Percentiles rank a stretch among this genome's conserved stretches.
These are phyloP conservation scores for Wickerhamomyces chaumierensis DNA, from an alignment of 805 yeast genomes.

Conservation along the genomic window DNA sequence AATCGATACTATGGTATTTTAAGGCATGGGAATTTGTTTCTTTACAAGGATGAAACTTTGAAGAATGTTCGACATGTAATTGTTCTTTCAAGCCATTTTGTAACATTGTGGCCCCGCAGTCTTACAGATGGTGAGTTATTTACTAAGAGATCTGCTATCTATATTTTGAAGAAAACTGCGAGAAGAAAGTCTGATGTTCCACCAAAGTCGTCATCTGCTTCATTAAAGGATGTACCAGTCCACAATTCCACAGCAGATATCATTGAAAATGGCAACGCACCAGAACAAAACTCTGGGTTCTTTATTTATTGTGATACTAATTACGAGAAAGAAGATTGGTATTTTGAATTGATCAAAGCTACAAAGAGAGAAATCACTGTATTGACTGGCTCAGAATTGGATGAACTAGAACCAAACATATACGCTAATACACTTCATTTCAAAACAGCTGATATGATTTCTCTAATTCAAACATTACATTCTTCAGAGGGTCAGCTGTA, in stretches of 20 bases:
- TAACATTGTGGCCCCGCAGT: conserved; percentile 77
- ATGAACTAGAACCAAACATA: conserved; percentile 40
- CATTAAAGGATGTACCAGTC: conserved; percentile 4
- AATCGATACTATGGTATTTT: conserved; percentile 60
- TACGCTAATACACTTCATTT: conserved; percentile 69
- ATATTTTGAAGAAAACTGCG: conserved; percentile 43
- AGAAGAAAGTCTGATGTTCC: conserved; percentile 17
- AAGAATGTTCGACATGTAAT: conserved; percentile 68
- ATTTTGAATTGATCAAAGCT: conserved; percentile 73
- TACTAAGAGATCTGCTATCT: conserved; percentile 70
- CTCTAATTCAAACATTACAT: conserved; percentile 64
- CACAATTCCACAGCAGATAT: conserved; percentile 14
- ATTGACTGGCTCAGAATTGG: conserved; percentile 14
- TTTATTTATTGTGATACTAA: conserved; percentile 71
- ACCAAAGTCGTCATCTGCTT: conserved; percentile 23
- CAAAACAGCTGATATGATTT: conserved; percentile 58
- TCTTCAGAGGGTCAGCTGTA: conserved; percentile 76
- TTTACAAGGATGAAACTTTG: conserved; percentile 63
- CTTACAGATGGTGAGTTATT: conserved; percentile 69
- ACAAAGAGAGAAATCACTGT: conserved; percentile 32
- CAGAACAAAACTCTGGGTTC: conserved; percentile 27
- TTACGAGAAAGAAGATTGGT: conserved; percentile 86
- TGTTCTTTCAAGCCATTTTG: conserved; percentile 57
- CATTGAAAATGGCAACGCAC: conserved; percentile 13
- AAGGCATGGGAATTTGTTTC: conserved; percentile 78